These are phyloP conservation scores for Grifola frondosa DNA, from an alignment of 1,284 basidiomycete genomes.

Conservation along the genomic window DNA sequence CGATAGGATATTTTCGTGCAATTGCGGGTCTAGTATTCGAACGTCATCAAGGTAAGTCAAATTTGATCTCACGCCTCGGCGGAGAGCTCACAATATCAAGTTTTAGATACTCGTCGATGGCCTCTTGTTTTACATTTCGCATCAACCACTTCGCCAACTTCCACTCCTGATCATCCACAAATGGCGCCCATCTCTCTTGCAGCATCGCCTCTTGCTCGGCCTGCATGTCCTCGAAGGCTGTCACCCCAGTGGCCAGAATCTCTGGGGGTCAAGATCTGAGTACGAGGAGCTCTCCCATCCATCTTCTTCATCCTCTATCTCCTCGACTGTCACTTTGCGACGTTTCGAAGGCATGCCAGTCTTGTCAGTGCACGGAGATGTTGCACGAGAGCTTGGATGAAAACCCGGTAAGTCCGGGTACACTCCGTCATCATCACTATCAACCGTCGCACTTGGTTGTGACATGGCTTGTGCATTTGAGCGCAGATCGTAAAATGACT, in stretches of 20 bases:
- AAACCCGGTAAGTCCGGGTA: no score
- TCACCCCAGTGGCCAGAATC: not conserved
- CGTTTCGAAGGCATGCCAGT: slow-evolving; percentile 1
- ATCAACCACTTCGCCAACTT: slow-evolving; percentile 30
- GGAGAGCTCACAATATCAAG: slow-evolving; percentile 3
- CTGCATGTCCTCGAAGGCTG: not conserved
- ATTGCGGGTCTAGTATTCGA: slow-evolving; percentile 1
- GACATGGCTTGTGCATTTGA: no score
- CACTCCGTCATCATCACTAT: no score
- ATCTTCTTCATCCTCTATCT: not conserved
- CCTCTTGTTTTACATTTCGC: slow-evolving; percentile 21
- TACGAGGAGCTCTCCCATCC: not conserved
- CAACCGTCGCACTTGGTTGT: no score
- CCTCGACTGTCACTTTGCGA: not conserved
- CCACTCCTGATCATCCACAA: slow-evolving; percentile 20
- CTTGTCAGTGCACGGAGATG: no score
- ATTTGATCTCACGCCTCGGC: no score
- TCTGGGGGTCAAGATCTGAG: not conserved
- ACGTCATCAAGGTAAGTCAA: not conserved
- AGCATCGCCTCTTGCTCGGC: slow-evolving; percentile 3
- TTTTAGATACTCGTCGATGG: slow-evolving; percentile 2
- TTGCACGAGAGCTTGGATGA: no score
- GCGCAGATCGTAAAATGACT: not conserved
- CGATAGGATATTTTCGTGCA: not conserved
- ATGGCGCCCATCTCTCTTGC: slow-evolving; percentile 14